Percentiles rank a stretch among this genome's conserved stretches.
Evolutionary conservation across 2,329 filamentous ascomycete species (phyloP).

Genomic region (Talaromyces atroroseus): DNA sequence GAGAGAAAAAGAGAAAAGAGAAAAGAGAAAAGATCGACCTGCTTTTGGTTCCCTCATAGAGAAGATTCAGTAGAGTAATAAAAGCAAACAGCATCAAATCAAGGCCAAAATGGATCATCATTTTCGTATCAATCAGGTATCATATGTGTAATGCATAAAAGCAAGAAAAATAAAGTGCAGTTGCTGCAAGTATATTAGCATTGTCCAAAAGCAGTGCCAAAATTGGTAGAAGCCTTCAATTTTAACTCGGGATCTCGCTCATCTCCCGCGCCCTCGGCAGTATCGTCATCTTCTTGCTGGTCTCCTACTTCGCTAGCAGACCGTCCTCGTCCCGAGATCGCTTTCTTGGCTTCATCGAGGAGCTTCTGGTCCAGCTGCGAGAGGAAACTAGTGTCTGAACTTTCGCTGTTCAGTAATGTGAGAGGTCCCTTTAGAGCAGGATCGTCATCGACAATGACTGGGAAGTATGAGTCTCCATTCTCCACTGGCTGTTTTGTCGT

Average conservation of each 20-base stretch:
- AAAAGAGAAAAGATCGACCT: neutral
- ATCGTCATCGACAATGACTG: constrained; percentile 34
- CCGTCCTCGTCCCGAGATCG: constrained; percentile 18
- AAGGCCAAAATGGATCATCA: neutral
- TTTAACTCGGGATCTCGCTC: constrained; percentile 35
- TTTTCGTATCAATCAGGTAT: neutral
- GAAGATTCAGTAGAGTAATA: too few relatives aligned
- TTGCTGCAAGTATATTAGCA: constrained; percentile 12
- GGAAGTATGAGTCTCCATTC: constrained; percentile 37
- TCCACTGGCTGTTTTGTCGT: constrained; percentile 31
- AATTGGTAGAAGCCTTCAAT: constrained; percentile 43
- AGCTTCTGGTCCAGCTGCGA: constrained; percentile 40
- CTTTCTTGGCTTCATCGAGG: constrained; percentile 34
- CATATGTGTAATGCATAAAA: neutral
- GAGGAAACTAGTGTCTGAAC: constrained; percentile 37
- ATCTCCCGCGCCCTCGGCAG: constrained; percentile 12
- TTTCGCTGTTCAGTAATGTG: constrained; percentile 37
- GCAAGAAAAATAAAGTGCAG: neutral
- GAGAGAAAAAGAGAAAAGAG: too few relatives aligned
- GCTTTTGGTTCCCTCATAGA: too few relatives aligned
- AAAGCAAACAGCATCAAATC: too few relatives aligned
- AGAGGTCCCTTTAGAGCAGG: constrained; percentile 40
- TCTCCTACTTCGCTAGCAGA: constrained; percentile 21
- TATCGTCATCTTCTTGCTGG: constrained; percentile 19
- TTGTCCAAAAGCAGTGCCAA: constrained; percentile 44